Conservation (phyloP, 768 basidiomycete species). For the Xerocomus spinulosus region DNA sequence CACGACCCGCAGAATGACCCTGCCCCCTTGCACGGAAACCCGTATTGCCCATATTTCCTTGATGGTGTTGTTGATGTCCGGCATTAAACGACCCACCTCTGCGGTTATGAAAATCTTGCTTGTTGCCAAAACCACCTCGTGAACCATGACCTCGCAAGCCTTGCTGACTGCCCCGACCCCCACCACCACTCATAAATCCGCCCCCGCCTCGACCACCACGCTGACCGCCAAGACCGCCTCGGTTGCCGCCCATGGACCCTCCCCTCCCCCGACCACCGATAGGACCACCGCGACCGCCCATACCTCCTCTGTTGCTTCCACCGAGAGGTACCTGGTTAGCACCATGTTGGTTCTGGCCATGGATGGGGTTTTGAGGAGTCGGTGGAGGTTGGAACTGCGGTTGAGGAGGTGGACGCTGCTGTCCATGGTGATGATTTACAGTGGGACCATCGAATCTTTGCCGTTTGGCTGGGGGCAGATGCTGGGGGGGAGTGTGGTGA, state of each 20-base stretch:
- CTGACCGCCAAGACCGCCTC: conserved; percentile 43
- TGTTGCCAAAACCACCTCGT: conserved; percentile 59
- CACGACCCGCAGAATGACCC: conserved; percentile 40
- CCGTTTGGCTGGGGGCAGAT: conserved; percentile 88
- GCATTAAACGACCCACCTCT: conserved; percentile 60
- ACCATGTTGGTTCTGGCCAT: conserved; percentile 38
- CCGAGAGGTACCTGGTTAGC: conserved; percentile 39
- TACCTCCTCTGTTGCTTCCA: conserved; percentile 42
- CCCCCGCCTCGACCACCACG: conserved; percentile 39
- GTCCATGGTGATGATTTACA: conserved; percentile 38
- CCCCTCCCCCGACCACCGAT: conserved; percentile 41
- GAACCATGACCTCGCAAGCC: conserved; percentile 61
- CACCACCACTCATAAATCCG: conserved; percentile 31
- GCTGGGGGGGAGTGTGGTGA: conserved; percentile 68
- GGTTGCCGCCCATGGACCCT: conserved; percentile 41
- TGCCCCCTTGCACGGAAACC: conserved; percentile 61
- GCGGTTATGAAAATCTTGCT: conserved; percentile 60
- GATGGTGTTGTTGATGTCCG: conserved; percentile 37
- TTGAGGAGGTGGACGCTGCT: conserved; percentile 45
- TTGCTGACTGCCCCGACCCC: conserved; percentile 44
- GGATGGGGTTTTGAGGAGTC: conserved; percentile 26
- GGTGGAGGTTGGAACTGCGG: conserved; percentile 51
- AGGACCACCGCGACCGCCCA: conserved; percentile 40
- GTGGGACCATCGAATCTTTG: conserved; percentile 82
- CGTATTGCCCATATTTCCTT: conserved; percentile 36